Base-by-base conservation (phyloP, 192 early-diverging fungal species). In the Rhizophagus clarus region DNA sequence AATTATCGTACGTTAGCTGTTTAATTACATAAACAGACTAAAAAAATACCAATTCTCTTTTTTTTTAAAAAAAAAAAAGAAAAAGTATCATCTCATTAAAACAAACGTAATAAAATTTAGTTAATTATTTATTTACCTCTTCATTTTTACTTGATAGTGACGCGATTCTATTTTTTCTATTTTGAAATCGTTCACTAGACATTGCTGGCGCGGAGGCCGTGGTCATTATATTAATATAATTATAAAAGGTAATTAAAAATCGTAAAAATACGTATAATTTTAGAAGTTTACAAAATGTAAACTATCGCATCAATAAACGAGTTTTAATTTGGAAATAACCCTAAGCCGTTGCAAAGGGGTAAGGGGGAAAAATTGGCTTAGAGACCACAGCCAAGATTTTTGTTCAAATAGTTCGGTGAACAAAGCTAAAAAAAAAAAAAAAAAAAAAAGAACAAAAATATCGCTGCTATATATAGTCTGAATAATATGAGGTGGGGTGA, bases 111-210 rank as follows among this genome's bases (percentile, higher is more conserved):
- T 37, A 24, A 60, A 66, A 64, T 45, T 76, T 2, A 37, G 34
- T 37, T 37, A n/a, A n/a, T 37, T 45, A 45, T 34, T 11, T n/a
- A 34, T 4, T 51, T 79, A 79, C 77, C 68, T 79, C 77, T 56
- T 71, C 15, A 40, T 79, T 69, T 79, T 71, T 79, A 37, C 24
- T 71, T 61, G 77, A 79, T 61, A 79, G 26, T 20, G 77, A 71
- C 31, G 68, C 68, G 49, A 79, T 70, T 26, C n/a, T 69, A 71
- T 71, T 79, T 34, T 67, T 79, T 34, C 56, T 71, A 17, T 61
- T 61, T 28, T 47, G 77, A 71, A 79, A 61, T 12, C n/a, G 45
- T 79, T 79, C 77, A 45, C 20, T 79, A n/a, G 77, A 56, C 26
- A 45, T 63, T 69, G 61, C 76, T 34, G 77, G 77, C 15, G 66